Evolutionary conservation across 768 basidiomycete species (phyloP).

Genomic region (Tylopilus felleus): DNA sequence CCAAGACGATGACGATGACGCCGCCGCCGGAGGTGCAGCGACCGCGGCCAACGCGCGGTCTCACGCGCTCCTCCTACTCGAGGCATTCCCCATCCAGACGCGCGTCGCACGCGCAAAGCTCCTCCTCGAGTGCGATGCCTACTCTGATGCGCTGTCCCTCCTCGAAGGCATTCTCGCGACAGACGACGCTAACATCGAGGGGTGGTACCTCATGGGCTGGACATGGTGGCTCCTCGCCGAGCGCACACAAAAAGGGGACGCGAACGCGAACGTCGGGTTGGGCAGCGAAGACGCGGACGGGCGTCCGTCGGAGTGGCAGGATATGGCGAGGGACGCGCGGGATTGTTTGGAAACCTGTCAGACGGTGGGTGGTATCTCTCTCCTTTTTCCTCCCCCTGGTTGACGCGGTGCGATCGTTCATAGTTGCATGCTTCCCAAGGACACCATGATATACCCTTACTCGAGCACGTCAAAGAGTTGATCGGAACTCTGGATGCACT

Average conservation of each 20-base stretch:
- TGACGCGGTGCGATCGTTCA: not conserved
- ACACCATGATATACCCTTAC: constrained; percentile 71
- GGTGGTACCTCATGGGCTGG: constrained; percentile 95
- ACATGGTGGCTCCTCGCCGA: constrained; percentile 83
- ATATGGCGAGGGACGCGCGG: constrained; percentile 72
- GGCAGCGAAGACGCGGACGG: constrained; percentile 20
- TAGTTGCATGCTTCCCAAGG: constrained; percentile 71
- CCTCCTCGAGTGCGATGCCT: constrained; percentile 73
- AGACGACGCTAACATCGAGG: constrained; percentile 86
- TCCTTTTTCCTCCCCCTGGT: not conserved
- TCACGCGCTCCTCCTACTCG: constrained; percentile 34
- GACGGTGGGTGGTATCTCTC: constrained; percentile 47
- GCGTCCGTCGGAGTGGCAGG: constrained; percentile 60
- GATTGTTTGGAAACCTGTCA: constrained; percentile 84
- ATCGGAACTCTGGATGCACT: constrained; percentile 60
- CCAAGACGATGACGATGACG: not conserved
- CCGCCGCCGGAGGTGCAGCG: no score
- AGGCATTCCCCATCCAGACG: constrained; percentile 55
- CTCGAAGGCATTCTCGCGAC: constrained; percentile 74
- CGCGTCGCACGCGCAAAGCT: constrained; percentile 75
- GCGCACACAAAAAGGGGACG: constrained; percentile 55
- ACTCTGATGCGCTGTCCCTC: constrained; percentile 68
- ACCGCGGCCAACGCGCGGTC: constrained; percentile 19
- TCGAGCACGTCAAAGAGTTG: constrained; percentile 74
- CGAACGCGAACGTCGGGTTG: constrained; percentile 33